Evolutionary conservation across 2,329 filamentous ascomycete genomes (phyloP).

Genomic region (Aspergillus latus): DNA sequence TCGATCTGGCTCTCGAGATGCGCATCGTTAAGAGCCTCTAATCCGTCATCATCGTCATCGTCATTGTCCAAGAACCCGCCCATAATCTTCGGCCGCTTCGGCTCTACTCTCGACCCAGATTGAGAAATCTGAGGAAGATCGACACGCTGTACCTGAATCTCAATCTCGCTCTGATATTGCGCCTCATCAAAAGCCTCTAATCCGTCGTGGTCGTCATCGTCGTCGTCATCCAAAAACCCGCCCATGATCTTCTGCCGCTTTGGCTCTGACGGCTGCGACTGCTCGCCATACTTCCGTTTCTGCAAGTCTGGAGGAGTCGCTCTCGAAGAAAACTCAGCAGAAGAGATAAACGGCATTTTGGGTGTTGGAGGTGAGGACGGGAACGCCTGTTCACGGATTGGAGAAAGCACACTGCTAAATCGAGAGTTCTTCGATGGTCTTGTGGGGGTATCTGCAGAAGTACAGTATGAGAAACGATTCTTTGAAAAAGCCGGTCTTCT

Average conservation of each 20-base stretch:
- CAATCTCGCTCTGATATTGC: slow-evolving; percentile 31
- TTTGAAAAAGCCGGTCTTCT: neutral
- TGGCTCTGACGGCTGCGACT: slow-evolving; percentile 30
- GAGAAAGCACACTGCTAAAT: slow-evolving; percentile 15
- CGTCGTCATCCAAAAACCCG: slow-evolving; percentile 45
- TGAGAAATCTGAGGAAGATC: slow-evolving; percentile 18
- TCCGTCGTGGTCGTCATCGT: slow-evolving; percentile 35
- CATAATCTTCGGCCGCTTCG: slow-evolving; percentile 43
- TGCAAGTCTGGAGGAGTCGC: slow-evolving; percentile 38
- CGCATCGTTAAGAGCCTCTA: slow-evolving; percentile 30
- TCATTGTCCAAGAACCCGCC: slow-evolving; percentile 46
- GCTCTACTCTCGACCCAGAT: neutral
- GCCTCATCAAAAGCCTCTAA: slow-evolving; percentile 30
- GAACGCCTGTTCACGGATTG: slow-evolving; percentile 21
- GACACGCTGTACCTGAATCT: slow-evolving; percentile 27
- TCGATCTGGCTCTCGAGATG: slow-evolving; percentile 33
- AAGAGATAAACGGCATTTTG: slow-evolving; percentile 46
- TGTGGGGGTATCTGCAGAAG: slow-evolving; percentile 39
- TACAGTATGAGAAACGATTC: slow-evolving; percentile 2
- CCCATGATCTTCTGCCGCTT: slow-evolving; percentile 45
- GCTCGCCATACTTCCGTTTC: slow-evolving; percentile 42
- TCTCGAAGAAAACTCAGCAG: slow-evolving; percentile 37
- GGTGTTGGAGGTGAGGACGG: slow-evolving; percentile 35
- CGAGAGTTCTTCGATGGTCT: slow-evolving; percentile 23
- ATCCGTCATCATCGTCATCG: slow-evolving; percentile 35